phyloP scores from a whole-genome alignment of 1,284 basidiomycete genomes.

The Tetrapyrgos nigripes region DNA sequence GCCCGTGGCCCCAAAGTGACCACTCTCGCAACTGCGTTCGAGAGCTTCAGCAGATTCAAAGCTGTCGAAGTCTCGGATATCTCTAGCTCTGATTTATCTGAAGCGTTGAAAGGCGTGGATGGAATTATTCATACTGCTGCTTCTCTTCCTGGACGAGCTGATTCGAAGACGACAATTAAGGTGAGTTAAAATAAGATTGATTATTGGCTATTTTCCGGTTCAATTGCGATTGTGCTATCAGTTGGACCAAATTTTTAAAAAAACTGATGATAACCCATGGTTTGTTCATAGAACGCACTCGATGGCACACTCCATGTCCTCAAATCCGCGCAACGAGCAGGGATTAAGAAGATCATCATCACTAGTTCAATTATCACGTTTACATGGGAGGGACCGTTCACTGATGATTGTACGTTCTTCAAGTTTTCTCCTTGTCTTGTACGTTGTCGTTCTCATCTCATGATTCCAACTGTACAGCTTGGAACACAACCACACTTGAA shows the following conservation, averaged over 20 bases:
- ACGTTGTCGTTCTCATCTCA: not conserved
- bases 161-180: not conserved
- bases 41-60: slow-evolving; percentile 22
- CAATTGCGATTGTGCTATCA: not conserved
- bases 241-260: not conserved
- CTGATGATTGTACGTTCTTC: not conserved
- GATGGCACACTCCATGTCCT: slow-evolving; percentile 35
- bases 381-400: not conserved
- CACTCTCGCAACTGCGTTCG: slow-evolving; percentile 1
- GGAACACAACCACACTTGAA: not conserved
- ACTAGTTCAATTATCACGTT: slow-evolving; percentile 2
- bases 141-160: not conserved
- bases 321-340: slow-evolving; percentile 31
- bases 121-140: not conserved
- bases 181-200: not conserved
- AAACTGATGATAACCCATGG: too few relatives aligned
- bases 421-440: too few relatives aligned
- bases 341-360: slow-evolving; percentile 23
- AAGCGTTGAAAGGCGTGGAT: slow-evolving; percentile 22
- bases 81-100: slow-evolving; percentile 15
- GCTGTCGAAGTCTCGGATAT: slow-evolving; percentile 26
- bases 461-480: not conserved
- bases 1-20: not conserved
- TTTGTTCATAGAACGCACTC: slow-evolving; percentile 32
- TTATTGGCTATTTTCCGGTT: not conserved